Percentiles rank a stretch among this genome's conserved stretches.
Evolutionary conservation across 1,284 basidiomycete genomes (phyloP).

Genomic region (Apiotrichum sp.): DNA sequence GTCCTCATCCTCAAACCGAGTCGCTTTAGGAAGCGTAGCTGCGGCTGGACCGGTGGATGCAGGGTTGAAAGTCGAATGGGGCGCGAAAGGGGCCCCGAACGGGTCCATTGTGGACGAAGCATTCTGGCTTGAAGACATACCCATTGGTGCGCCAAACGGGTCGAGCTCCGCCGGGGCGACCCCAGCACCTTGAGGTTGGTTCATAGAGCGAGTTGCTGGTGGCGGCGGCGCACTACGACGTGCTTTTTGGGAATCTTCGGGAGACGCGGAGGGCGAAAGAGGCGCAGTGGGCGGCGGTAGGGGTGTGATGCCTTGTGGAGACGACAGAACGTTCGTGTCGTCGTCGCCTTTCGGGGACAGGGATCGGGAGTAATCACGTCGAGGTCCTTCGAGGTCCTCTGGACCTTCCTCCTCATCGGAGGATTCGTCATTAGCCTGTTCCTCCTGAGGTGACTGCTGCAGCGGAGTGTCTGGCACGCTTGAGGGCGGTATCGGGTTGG

Average conservation of each 20-base stretch:
- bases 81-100: slow-evolving; percentile 1
- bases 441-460: background rate
- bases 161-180: background rate
- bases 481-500: slow-evolving; percentile 31
- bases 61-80: too few relatives aligned
- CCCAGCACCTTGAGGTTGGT: background rate
- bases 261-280: too few relatives aligned
- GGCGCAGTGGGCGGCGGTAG: too few relatives aligned
- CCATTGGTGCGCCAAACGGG: slow-evolving; percentile 1
- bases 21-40: background rate
- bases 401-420: slow-evolving; percentile 45
- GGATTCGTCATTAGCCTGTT: slow-evolving; percentile 11
- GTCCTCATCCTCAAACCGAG: slow-evolving; percentile 70
- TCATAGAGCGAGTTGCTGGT: background rate
- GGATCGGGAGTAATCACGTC: slow-evolving; percentile 16
- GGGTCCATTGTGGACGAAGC: background rate
- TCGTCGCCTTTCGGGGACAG: slow-evolving; percentile 4
- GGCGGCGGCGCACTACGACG: background rate
- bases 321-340: background rate
- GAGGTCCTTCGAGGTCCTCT: slow-evolving; percentile 44
- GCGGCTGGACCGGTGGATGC: too few relatives aligned
- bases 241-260: too few relatives aligned
- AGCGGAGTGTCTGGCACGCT: slow-evolving; percentile 27
- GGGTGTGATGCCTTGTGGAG: background rate
- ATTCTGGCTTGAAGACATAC: too few relatives aligned